Base-by-base conservation (phyloP, 129 eudicot species). In the Flaveria sonorensis region DNA sequence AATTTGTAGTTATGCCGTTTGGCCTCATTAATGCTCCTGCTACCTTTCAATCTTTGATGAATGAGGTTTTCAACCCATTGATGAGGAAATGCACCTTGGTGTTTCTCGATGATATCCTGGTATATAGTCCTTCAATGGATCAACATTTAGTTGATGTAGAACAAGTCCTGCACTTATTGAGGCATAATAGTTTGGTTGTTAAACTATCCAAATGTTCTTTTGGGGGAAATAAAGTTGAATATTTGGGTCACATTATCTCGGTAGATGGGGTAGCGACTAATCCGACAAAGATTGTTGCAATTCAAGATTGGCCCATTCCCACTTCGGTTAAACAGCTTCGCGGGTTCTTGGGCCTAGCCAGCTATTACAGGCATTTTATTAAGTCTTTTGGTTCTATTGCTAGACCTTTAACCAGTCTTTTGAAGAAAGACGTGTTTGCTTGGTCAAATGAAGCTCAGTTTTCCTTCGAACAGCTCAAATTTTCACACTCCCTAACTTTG, bases 361-460 rank as follows among this genome's bases (percentile, higher is more conserved):
- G 79, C 7, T 74, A 74, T 32, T 74, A 74, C 6, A 59, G 42
- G 6, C 11, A 32, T 12, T 74, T 74, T 28, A 24, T 74, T 16
- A 18, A 40, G 14, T 18, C 15, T 2, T 74, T 32, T 40, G 79
- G 57, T 0, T 2, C 16, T 12, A 2, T 73, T 0, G 50, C 67
- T 5, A 28, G 45, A 8, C 77, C 77, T 10, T 4, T 59, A 20
- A 74, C 68, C 13, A 8, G 59, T 10, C 28, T 74, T 1, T 39
- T 74, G 6, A 59, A 19, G 20, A 59, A 74, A 28, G 57, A 74
- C 9, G 30, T 4, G 4, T 74, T 74, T 24, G 12, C 9, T 1
- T 74, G 79, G 79, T 19, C 16, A 1, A 18, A 18, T 8, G 40
- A 28, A 16, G 55, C 59, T 7, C 11, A 43, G 14, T 2, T 3